These are phyloP conservation scores for Oldenlandia corymbosa DNA, from an alignment of 257 asterid genomes.

Conservation along the genomic window DNA sequence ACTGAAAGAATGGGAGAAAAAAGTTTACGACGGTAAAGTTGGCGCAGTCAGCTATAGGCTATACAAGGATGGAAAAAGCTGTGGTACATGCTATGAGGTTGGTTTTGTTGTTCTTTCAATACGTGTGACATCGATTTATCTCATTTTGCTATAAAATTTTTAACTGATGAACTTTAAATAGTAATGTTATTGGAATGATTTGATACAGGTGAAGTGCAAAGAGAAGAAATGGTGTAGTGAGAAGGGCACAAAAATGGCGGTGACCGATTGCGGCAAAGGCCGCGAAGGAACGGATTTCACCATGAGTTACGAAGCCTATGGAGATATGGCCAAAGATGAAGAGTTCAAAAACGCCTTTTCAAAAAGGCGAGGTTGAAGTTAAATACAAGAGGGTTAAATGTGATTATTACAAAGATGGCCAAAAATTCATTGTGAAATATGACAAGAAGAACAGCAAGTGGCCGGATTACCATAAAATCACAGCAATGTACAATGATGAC, in stretches of 20 bases:
- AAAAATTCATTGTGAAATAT: constrained; percentile 10
- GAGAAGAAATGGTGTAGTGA: constrained; percentile 17
- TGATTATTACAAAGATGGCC: too few species aligned
- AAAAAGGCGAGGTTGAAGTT: constrained; percentile 22
- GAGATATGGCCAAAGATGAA: too few species aligned
- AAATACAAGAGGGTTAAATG: constrained; percentile 27
- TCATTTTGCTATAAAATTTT: too few species aligned
- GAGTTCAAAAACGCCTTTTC: too few species aligned
- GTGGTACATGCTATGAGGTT: constrained; percentile 37
- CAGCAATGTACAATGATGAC: constrained; percentile 17
- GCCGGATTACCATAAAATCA: constrained; percentile 19
- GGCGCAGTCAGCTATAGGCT: constrained; percentile 18
- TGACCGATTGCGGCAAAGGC: constrained; percentile 28
- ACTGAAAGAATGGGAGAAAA: constrained; percentile 29
- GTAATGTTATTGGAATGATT: too few species aligned
- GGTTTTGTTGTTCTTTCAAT: not conserved
- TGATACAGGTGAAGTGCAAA: constrained; percentile 35
- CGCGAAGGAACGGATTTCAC: constrained; percentile 23
- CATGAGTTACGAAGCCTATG: constrained; percentile 16
- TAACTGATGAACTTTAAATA: too few species aligned
- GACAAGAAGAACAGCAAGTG: constrained; percentile 22
- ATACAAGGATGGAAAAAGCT: constrained; percentile 23
- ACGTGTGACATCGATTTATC: too few species aligned
- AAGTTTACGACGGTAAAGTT: constrained; percentile 21
- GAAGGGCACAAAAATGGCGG: constrained; percentile 23